Base-by-base conservation (phyloP, 2,329 filamentous ascomycete genomes). In the Metarhizium brunneum region DNA sequence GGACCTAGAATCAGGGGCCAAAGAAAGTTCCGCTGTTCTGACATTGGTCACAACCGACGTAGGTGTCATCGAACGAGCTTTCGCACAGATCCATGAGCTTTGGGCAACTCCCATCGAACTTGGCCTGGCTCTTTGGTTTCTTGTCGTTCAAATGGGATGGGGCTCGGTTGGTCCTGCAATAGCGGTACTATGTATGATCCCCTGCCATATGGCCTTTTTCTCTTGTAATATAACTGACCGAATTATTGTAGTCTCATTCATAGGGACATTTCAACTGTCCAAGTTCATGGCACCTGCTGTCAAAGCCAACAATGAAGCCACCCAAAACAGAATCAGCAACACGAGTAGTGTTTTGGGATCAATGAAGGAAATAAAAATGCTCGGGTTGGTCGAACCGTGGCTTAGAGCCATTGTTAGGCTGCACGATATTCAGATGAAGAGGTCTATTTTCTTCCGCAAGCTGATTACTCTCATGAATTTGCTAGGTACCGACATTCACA, bases 11-110 rank as follows among this genome's bases (percentile, higher is more conserved):
- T 6, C 61, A 64, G 1, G 59, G 8, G 11, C 65, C 1, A 63
- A 67, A 8, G 69, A 71, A 25, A 66, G 72, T 0, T 66, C 69
- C 0, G 68, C 70, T 0, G 65, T 72, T 0, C 59, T 77, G 49
- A 76, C 75, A 4, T 61, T 77, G 6, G 77, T 77, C 71, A 73
- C 68, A 43, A 65, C 72, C 3, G 76, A 79, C 43, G 67, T 76
- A 16, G 73, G 74, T 53, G 67, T 69, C 0, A 70, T 77, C 11
- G 63, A 64, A 2, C 59, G 62, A 0, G 69, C 70, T 0, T 68
- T 71, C 49, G 61, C 64, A n/a, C 66, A 60, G 0, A 57, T 74
- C 35, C 75, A 76, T 52, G 73, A 76, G 29, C 55, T 71, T 2
- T 76, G 73, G 73, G 71, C 68, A 1, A 69, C 65, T 38, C 53